phyloP scores from a whole-genome alignment of 1,284 basidiomycete species.

The Ceratorhiza oryzae-sativae region DNA sequence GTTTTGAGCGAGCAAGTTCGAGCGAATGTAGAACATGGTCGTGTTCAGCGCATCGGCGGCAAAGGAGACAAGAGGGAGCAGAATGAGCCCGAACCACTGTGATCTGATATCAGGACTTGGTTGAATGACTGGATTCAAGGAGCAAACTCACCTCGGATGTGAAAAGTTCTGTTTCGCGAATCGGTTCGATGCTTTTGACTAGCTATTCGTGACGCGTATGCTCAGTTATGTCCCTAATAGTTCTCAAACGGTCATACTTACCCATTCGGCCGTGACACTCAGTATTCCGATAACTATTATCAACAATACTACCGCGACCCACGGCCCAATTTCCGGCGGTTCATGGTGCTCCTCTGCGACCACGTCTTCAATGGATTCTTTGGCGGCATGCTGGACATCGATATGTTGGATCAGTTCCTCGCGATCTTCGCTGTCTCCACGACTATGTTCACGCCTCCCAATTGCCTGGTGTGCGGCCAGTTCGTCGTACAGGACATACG shows the following conservation, averaged over 20 bases:
- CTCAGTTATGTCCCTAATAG: neutral
- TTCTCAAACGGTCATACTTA: neutral
- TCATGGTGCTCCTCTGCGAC: neutral
- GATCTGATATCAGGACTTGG: too few relatives aligned
- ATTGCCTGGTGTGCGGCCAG: constrained; percentile 52
- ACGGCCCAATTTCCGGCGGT: constrained; percentile 64
- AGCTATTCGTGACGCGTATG: constrained; percentile 48
- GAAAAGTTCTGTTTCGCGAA: constrained; percentile 53
- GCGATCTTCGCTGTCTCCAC: constrained; percentile 47
- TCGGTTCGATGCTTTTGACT: constrained; percentile 65
- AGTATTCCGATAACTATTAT: constrained; percentile 62
- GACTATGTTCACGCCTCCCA: constrained; percentile 52
- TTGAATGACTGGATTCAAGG: neutral
- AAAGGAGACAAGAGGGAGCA: constrained; percentile 73
- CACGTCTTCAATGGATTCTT: constrained; percentile 2
- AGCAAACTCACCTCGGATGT: constrained; percentile 39
- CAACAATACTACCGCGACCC: constrained; percentile 63
- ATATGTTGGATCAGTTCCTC: constrained; percentile 17
- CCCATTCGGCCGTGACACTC: constrained; percentile 70
- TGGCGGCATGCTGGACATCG: constrained; percentile 16
- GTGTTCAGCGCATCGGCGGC: constrained; percentile 69
- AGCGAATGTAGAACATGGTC: constrained; percentile 58
- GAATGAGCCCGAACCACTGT: constrained; percentile 70
- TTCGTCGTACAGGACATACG: constrained; percentile 5
- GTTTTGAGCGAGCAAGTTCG: constrained; percentile 44